phyloP scores from a whole-genome alignment of 257 asterid genomes.

The Salvia rosmarinus region DNA sequence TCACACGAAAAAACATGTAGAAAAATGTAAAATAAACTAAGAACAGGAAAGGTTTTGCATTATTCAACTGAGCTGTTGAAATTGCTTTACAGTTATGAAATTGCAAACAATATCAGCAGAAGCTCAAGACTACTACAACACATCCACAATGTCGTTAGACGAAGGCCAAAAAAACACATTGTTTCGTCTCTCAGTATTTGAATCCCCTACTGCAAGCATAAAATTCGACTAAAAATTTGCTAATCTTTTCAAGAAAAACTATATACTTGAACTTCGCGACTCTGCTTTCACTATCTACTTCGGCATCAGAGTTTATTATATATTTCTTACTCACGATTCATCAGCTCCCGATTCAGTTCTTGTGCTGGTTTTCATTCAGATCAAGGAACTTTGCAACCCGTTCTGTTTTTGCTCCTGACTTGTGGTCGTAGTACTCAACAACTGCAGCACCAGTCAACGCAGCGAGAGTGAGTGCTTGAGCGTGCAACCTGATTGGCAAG shows the following conservation, averaged over 20 bases:
- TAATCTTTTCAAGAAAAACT: background rate
- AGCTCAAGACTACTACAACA: conserved; percentile 19
- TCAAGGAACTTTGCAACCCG: conserved; percentile 83
- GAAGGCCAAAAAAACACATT: background rate
- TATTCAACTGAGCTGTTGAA: conserved; percentile 8
- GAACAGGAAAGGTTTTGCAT: background rate
- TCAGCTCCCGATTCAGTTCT: conserved; percentile 26
- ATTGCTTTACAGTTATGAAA: conserved; percentile 8
- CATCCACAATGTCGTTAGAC: background rate
- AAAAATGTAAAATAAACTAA: conserved; percentile 2
- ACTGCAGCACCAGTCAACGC: conserved; percentile 80
- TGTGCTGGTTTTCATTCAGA: conserved; percentile 44
- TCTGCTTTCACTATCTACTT: background rate
- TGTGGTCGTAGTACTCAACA: conserved; percentile 89
- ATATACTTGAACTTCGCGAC: background rate
- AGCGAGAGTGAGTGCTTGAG: conserved; percentile 92
- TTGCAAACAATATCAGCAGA: conserved; percentile 23
- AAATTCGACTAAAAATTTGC: background rate
- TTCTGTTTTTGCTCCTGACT: conserved; percentile 73
- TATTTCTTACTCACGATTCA: background rate
- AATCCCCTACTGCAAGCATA: conserved; percentile 3
- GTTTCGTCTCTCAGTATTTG: background rate
- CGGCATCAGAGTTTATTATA: background rate
- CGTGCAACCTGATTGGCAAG: conserved; percentile 74
- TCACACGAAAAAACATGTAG: background rate